These are phyloP conservation scores for Pythium monospermum DNA, from an alignment of 352 stramenopile genomes.

Conservation along the genomic window DNA sequence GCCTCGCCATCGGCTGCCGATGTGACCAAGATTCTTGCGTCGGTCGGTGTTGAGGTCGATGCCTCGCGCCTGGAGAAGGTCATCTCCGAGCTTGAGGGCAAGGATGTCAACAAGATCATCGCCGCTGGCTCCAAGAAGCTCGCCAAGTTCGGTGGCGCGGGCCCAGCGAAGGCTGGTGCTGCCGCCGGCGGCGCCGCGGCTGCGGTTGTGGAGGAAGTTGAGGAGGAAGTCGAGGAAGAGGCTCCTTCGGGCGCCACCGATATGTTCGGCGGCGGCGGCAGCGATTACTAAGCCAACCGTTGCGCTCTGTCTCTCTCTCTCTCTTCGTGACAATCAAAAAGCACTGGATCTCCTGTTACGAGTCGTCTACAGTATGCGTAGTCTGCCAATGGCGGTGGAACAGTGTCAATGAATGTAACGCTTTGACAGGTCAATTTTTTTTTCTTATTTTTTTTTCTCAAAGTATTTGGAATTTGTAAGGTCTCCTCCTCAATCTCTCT, in stretches of 20 bases:
- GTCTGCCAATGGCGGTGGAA: conserved; percentile 19
- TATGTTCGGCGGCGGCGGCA: conserved; percentile 79
- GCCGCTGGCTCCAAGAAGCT: conserved; percentile 77
- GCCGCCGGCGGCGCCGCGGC: conserved; percentile 44
- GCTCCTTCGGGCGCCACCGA: conserved; percentile 83
- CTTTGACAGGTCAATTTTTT: conserved; percentile 46
- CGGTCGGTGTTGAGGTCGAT: conserved; percentile 88
- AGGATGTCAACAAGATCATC: conserved; percentile 81
- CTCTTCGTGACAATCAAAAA: conserved; percentile 1
- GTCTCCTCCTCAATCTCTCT: too few species aligned
- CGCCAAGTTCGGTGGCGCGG: conserved; percentile 71
- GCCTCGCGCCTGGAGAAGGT: conserved; percentile 58
- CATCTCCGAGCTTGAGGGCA: conserved; percentile 78
- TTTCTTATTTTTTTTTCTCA: conserved; percentile 12
- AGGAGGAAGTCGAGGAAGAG: conserved; percentile 75
- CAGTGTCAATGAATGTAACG: conserved; percentile 53
- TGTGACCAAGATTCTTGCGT: conserved; percentile 89
- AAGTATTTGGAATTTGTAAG: too few species aligned
- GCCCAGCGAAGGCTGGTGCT: conserved; percentile 37
- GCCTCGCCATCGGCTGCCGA: conserved; percentile 84
- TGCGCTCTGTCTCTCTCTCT: conserved; percentile 3
- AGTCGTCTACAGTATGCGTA: too few species aligned
- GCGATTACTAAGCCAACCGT: conserved; percentile 89
- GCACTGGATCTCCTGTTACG: not conserved
- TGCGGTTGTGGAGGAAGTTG: conserved; percentile 46